Conservation (phyloP, 257 asterid species). For the Datura wrightii region DNA sequence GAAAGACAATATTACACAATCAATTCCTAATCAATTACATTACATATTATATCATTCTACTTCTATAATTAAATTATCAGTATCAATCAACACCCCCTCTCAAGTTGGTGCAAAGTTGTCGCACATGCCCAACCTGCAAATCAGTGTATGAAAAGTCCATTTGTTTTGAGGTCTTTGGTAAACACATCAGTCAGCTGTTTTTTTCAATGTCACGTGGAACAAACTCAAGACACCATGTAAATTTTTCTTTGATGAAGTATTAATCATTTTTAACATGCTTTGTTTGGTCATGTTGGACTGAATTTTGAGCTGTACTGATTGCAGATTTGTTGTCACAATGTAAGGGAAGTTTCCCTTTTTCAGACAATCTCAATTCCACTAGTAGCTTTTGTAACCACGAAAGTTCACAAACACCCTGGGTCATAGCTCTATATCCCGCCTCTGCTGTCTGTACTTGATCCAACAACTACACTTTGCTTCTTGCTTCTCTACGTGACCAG, state of each 20-base stretch:
- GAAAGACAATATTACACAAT: background rate
- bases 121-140: too few relatives aligned
- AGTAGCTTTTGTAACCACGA: background rate
- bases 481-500: too few relatives aligned
- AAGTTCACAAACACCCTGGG: background rate
- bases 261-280: background rate
- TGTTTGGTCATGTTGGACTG: background rate
- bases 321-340: background rate
- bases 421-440: conserved; percentile 1
- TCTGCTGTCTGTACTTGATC: background rate
- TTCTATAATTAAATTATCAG: too few relatives aligned
- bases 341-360: background rate
- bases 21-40: too few relatives aligned
- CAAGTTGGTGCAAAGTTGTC: too few relatives aligned
- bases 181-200: background rate
- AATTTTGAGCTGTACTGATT: background rate
- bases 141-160: too few relatives aligned
- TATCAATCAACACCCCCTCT: too few relatives aligned
- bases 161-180: too few relatives aligned
- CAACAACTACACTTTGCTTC: too few relatives aligned
- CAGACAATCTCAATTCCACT: background rate
- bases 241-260: background rate
- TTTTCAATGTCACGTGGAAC: background rate
- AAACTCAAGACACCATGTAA: background rate
- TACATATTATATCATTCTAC: too few relatives aligned